Evolutionary conservation across 345 rosid genomes (phyloP).

Genomic region (Dimocarpus longan): DNA sequence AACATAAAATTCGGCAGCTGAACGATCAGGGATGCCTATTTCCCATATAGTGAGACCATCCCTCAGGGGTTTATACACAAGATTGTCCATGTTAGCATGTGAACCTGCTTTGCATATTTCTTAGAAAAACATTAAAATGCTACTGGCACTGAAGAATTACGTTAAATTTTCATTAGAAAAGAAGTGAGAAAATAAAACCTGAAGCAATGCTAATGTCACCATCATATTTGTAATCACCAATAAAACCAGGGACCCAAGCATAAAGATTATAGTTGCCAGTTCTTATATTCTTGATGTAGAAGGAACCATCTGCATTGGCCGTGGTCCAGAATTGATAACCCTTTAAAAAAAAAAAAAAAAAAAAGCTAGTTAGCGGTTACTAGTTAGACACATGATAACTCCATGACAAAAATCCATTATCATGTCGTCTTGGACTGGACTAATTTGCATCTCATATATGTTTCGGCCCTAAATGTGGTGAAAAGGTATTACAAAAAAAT

Average conservation of each 20-base stretch:
- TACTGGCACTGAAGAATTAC: neutral
- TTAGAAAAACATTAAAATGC: neutral
- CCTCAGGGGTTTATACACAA: conserved; percentile 63
- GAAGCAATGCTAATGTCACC: conserved; percentile 37
- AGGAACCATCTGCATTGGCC: conserved; percentile 65
- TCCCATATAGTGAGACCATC: conserved; percentile 87
- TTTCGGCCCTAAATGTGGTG: too few species aligned
- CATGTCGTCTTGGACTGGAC: too few species aligned
- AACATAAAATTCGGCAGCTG: conserved; percentile 72
- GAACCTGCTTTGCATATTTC: conserved; percentile 37
- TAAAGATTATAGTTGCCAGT: conserved; percentile 64
- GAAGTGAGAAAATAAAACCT: conserved; percentile 37
- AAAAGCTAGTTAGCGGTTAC: neutral
- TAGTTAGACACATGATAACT: neutral
- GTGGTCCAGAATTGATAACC: conserved; percentile 81
- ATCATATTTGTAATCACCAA: conserved; percentile 65
- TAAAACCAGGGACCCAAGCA: conserved; percentile 72
- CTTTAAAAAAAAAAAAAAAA: conserved; percentile 9
- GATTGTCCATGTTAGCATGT: conserved; percentile 46
- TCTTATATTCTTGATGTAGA: conserved; percentile 44
- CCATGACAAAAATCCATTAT: too few species aligned
- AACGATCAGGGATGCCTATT: conserved; percentile 75
- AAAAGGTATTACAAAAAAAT: too few species aligned
- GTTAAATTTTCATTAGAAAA: neutral
- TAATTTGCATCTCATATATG: too few species aligned